phyloP scores from a whole-genome alignment of 2,329 filamentous ascomycete species.

The Fusarium paranaense region DNA sequence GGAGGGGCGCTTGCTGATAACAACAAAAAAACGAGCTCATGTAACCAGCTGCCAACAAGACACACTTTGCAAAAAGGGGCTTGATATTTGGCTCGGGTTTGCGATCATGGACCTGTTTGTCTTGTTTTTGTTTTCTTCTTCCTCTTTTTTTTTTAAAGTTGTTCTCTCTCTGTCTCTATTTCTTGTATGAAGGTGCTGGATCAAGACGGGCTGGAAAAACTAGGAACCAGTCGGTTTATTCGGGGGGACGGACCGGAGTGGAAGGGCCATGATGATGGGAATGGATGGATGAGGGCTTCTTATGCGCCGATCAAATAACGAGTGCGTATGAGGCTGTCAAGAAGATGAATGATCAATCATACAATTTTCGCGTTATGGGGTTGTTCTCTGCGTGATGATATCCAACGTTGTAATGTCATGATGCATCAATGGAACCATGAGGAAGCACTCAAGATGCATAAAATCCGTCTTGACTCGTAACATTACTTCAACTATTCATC shows the following conservation, averaged over 20 bases:
- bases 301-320: slow-evolving; percentile 24
- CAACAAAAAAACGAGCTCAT: neutral
- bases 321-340: slow-evolving; percentile 25
- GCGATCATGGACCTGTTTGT: slow-evolving; percentile 28
- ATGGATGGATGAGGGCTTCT: slow-evolving; percentile 13
- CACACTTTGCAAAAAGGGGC: slow-evolving; percentile 3
- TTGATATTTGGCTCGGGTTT: slow-evolving; percentile 16
- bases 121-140: slow-evolving; percentile 13
- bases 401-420: neutral
- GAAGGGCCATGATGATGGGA: slow-evolving; percentile 22
- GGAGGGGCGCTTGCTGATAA: slow-evolving; percentile 12
- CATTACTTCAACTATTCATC: neutral
- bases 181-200: slow-evolving; percentile 38
- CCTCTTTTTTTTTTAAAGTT: slow-evolving; percentile 9
- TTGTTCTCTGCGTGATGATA: neutral
- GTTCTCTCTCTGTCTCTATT: slow-evolving; percentile 16
- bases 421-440: neutral
- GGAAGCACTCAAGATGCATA: neutral
- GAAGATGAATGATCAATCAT: slow-evolving; percentile 32
- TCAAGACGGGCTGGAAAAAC: slow-evolving; percentile 27
- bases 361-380: slow-evolving; percentile 22
- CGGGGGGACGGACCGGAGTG: slow-evolving; percentile 13
- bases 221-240: neutral
- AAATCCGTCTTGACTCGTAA: neutral
- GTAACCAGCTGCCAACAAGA: neutral